Evolutionary conservation across 1,284 basidiomycete species (phyloP), one percentile per base, ranked within the genome.

Genomic region (Sphagnurus paluster): DNA sequence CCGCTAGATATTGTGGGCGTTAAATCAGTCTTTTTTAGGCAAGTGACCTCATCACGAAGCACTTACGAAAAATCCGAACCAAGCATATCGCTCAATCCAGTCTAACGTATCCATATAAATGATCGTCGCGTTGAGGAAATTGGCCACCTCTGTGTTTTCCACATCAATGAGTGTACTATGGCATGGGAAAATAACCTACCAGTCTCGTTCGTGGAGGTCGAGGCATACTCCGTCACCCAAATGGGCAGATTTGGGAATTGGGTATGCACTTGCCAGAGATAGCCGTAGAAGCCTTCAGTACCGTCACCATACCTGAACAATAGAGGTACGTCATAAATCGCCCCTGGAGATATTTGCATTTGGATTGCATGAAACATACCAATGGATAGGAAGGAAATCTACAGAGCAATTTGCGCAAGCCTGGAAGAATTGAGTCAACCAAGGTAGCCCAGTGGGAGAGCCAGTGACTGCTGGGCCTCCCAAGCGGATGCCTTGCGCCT

Each of bases 401-500:
- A 85, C 74, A 1, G 67, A 66, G 64, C 82, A 82, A 46, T 70
- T 72, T 1, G 59, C 59, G 48, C 82, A 85, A 2, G 72, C 71
- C 1, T 59, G 51, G 44, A 82, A 60, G 64, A 88, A 87, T 23
- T 73, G 58, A 35, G 66, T 47, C 56, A 88, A 63, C 75, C 76
- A 90, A 6, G 69, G 66, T 35, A 70, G 62, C 32, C 84, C 87
- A 28, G 69, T 71, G 0, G 72, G 68, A 19, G 73, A 74, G 14
- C 75, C 79, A 26, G 84, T 85, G 32, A 82, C 77, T 17, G 84
- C 82, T 11, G 87, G 87, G n/a, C 74, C 74, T 50, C 83, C 77
- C 16, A 85, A 68, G 26, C 72, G 64, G 52, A 82, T 72, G 5
- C 84, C 85, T 17, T 67, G 46, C 9, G 56, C 46, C 51, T 74